Percentiles rank a stretch among this genome's conserved stretches.
phyloP scores from a whole-genome alignment of 305 asterid species.

The Coffea humblotiana region DNA sequence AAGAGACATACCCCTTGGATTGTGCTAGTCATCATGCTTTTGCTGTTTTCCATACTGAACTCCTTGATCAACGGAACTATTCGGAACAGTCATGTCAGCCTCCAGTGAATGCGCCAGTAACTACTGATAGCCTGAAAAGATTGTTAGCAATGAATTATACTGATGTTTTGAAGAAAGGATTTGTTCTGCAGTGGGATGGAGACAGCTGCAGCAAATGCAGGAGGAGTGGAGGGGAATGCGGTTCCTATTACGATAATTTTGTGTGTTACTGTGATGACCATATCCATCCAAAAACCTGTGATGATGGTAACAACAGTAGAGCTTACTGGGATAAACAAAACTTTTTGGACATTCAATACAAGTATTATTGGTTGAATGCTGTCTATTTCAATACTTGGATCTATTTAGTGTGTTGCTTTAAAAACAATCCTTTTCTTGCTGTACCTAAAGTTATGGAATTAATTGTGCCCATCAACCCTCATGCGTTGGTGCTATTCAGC shows the following conservation, averaged over 20 bases:
- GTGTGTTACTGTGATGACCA: constrained; percentile 25
- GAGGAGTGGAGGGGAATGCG: constrained; percentile 32
- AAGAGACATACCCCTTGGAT: constrained; percentile 39
- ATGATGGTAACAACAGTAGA: constrained; percentile 11
- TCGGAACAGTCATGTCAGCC: constrained; percentile 38
- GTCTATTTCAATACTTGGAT: neutral
- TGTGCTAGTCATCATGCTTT: constrained; percentile 54
- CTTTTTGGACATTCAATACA: neutral
- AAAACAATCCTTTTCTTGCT: neutral
- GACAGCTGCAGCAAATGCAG: constrained; percentile 31
- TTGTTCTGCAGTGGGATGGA: constrained; percentile 50
- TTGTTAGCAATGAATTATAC: constrained; percentile 41
- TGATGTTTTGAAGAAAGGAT: constrained; percentile 46
- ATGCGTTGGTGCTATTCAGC: neutral
- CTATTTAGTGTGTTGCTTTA: neutral
- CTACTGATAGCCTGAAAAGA: constrained; percentile 25
- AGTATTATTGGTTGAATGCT: neutral
- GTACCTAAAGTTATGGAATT: neutral
- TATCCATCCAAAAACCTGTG: constrained; percentile 15
- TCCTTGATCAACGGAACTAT: constrained; percentile 44
- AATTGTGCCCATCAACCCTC: neutral
- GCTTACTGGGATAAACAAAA: neutral
- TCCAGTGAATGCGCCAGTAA: constrained; percentile 45
- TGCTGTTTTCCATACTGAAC: constrained; percentile 50
- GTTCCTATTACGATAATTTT: constrained; percentile 17